Percentiles rank a stretch among this genome's conserved stretches.
These are phyloP conservation scores for Botrytis byssoidea DNA, from an alignment of 2,329 filamentous ascomycete species.

Conservation along the genomic window DNA sequence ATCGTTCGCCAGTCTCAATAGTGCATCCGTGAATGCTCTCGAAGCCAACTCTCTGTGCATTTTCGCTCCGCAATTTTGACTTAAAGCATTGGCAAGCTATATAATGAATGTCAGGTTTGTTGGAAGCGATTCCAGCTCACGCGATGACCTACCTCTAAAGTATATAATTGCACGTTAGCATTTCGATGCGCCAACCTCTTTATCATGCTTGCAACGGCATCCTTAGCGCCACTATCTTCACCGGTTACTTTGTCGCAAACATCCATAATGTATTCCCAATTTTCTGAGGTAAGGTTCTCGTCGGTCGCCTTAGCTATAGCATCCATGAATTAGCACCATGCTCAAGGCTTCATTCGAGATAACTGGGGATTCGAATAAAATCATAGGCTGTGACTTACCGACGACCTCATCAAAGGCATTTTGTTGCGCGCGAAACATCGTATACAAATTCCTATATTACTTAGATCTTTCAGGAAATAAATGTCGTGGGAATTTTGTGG, in stretches of 20 bases:
- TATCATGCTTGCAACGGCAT: conserved; percentile 70
- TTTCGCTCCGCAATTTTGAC: conserved; percentile 67
- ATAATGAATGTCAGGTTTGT: conserved; percentile 20
- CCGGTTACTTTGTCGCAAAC: conserved; percentile 44
- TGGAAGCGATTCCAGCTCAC: conserved; percentile 9
- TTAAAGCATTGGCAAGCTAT: conserved; percentile 67
- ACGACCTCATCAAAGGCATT: conserved; percentile 71
- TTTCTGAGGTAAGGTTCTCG: conserved; percentile 79
- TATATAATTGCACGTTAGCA: conserved; percentile 77
- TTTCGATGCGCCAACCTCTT: conserved; percentile 72
- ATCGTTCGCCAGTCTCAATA: conserved; percentile 87
- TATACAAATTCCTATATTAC: not conserved
- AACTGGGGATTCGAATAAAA: conserved; percentile 15
- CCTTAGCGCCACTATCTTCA: conserved; percentile 53
- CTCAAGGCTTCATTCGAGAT: conserved; percentile 12
- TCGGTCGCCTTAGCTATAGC: conserved; percentile 78
- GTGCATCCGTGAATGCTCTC: conserved; percentile 80
- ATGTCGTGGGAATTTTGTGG: conserved; percentile 9
- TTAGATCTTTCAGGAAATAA: not conserved
- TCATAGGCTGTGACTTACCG: conserved; percentile 48
- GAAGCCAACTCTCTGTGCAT: conserved; percentile 71
- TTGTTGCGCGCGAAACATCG: conserved; percentile 62
- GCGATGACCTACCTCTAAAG: conserved; percentile 53
- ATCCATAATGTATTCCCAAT: conserved; percentile 62
- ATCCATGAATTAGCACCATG: conserved; percentile 26